Evolutionary conservation across 768 basidiomycete genomes (phyloP), one percentile per base, ranked within the genome.

Genomic region (Calocybe cyanea): DNA sequence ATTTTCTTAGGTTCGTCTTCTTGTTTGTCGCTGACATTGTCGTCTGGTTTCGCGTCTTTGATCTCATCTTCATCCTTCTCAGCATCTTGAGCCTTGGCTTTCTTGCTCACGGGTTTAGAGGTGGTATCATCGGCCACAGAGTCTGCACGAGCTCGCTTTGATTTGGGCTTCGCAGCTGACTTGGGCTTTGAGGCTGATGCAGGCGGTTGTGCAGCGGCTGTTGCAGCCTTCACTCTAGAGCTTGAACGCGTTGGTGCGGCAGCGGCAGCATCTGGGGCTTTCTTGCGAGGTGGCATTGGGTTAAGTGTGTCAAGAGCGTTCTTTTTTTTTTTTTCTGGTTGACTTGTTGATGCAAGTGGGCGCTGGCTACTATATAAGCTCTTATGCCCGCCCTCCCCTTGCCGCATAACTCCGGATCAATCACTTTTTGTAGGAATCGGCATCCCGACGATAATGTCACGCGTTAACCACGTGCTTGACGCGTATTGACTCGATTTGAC

Each of bases 211-310:
- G 58, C 52, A 24, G 64, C 51, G 4, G 60, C 57, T 30, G 61
- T 46, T 9, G 62, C 55, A 11, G 64, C 51, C 15, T 63, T 70
- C 14, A 51, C 61, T 46, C 71, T 63, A 18, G 70, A 61, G 48
- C 70, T 71, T 43, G 70, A 58, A 24, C 69, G 62, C 0, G 71
- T 66, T 17, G 66, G 61, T 7, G 63, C 64, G 39, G 62, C 43
- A 30, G 61, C 51, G 20, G 53, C 46, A 34, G 57, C 64, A 46
- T 61, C 53, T 41, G 62, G 52, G 31, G 66, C 55, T 62, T 75
- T 76, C 58, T 73, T 76, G 46, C 71, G 64, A 38, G 76, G 72
- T 49, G 73, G 69, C 73, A 75, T 76, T 45, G 37, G 30, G 32
- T 48, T 31, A 25, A 36, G 46, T 53, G 46, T 21, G 47, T 23